phyloP scores from a whole-genome alignment of 441 rosid species.

The Monsonia emarginata region DNA sequence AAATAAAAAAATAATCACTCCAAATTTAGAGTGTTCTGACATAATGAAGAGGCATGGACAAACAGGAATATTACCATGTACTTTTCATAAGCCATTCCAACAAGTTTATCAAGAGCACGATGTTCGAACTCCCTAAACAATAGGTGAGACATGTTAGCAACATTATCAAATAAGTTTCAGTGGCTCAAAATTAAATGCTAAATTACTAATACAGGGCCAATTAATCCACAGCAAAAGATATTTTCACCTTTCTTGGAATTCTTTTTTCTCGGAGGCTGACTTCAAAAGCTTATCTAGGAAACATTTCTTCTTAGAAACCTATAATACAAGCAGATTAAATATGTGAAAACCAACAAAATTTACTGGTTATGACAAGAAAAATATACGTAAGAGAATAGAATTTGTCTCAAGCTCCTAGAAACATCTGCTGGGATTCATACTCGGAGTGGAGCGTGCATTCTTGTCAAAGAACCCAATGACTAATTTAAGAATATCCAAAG shows the following conservation, averaged over 20 bases:
- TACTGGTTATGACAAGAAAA: neutral
- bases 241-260: conserved; percentile 56
- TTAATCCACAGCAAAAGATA: conserved; percentile 13
- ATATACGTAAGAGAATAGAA: neutral
- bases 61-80: conserved; percentile 50
- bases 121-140: conserved; percentile 63
- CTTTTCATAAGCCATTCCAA: conserved; percentile 70
- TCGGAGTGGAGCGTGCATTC: neutral
- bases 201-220: neutral
- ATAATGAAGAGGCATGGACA: neutral
- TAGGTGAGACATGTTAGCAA: conserved; percentile 6
- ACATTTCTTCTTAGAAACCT: conserved; percentile 63
- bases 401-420: neutral
- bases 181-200: neutral
- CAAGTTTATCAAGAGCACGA: conserved; percentile 67
- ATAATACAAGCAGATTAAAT: conserved; percentile 18
- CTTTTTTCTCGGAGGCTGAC: conserved; percentile 49
- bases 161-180: neutral
- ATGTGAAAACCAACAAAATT: neutral
- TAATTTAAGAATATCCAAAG: conserved; percentile 9
- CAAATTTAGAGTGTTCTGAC: neutral
- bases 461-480: conserved; percentile 7
- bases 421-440: neutral
- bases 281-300: conserved; percentile 46
- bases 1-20: no score